Evolutionary conservation across 2,329 filamentous ascomycete genomes (phyloP).

Genomic region (Ciborinia camelliae): DNA sequence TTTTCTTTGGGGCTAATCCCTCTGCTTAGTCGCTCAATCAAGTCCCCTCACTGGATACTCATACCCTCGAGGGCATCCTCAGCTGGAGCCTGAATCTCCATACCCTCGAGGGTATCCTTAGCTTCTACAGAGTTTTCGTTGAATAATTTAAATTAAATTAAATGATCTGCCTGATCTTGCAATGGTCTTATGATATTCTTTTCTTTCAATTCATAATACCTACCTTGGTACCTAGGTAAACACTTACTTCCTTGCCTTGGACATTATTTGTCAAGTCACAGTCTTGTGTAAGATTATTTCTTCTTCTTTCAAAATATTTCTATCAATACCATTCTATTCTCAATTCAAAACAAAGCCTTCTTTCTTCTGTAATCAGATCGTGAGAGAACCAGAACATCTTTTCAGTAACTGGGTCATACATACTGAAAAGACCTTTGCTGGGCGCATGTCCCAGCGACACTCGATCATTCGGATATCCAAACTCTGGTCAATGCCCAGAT

Average conservation of each 20-base stretch:
- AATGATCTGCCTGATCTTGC: not conserved
- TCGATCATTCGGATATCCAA: conserved; percentile 53
- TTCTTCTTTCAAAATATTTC: not conserved
- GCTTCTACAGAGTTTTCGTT: not conserved
- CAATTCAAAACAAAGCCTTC: not conserved
- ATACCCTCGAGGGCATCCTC: not conserved
- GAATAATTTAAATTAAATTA: not conserved
- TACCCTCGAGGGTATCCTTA: conserved; percentile 10
- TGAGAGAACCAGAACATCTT: not conserved
- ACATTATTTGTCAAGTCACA: not conserved
- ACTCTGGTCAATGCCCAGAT: conserved; percentile 51
- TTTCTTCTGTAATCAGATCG: not conserved
- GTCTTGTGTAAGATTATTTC: not conserved
- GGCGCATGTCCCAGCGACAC: too few relatives aligned
- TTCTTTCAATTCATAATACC: too few relatives aligned
- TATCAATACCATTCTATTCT: not conserved
- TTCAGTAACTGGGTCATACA: not conserved
- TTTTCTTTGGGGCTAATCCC: not conserved
- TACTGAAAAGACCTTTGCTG: too few relatives aligned
- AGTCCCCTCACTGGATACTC: not conserved
- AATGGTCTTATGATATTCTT: not conserved
- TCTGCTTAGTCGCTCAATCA: not conserved
- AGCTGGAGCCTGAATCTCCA: not conserved
- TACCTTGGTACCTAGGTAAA: too few relatives aligned
- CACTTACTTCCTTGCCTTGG: not conserved